A percentile compares a stretch with the other conserved stretches of the same genome.
phyloP scores from a whole-genome alignment of 495 filamentous ascomycete species.

The Trichocladium uniseriatum region DNA sequence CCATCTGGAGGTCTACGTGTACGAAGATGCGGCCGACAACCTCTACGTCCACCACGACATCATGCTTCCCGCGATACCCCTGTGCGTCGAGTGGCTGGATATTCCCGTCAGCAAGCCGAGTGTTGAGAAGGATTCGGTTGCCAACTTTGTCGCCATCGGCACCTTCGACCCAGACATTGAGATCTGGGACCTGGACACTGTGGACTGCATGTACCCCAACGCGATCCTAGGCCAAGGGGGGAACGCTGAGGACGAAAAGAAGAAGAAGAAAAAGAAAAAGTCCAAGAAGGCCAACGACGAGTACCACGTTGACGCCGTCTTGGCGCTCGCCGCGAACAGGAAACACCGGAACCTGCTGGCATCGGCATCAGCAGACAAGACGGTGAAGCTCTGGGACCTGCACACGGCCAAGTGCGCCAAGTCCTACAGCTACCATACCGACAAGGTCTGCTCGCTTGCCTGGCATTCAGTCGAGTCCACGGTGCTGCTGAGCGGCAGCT shows the following conservation, averaged over 20 bases:
- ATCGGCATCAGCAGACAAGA: slow-evolving; percentile 91
- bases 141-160: slow-evolving; percentile 88
- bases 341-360: slow-evolving; percentile 92
- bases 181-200: slow-evolving; percentile 90
- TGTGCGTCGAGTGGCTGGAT: slow-evolving; percentile 93
- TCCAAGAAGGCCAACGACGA: slow-evolving; percentile 77
- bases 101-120: slow-evolving; percentile 64
- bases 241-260: slow-evolving; percentile 37
- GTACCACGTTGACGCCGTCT: slow-evolving; percentile 89
- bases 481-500: slow-evolving; percentile 80
- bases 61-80: slow-evolving; percentile 94
- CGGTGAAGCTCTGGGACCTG: slow-evolving; percentile 95
- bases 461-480: slow-evolving; percentile 88
- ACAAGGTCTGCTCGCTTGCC: slow-evolving; percentile 90
- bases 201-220: slow-evolving; percentile 96
- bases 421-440: slow-evolving; percentile 83
- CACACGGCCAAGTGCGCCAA: slow-evolving; percentile 85
- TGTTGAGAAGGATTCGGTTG: slow-evolving; percentile 48
- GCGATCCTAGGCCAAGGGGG: slow-evolving; percentile 86
- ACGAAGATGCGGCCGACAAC: slow-evolving; percentile 89
- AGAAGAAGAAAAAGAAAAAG: slow-evolving; percentile 78
- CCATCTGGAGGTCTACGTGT: slow-evolving; percentile 94
- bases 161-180: slow-evolving; percentile 99
- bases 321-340: slow-evolving; percentile 83
- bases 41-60: slow-evolving; percentile 99